Evolutionary conservation across 2,329 filamentous ascomycete species (phyloP).

Genomic region (Ophiostoma tasmaniense): DNA sequence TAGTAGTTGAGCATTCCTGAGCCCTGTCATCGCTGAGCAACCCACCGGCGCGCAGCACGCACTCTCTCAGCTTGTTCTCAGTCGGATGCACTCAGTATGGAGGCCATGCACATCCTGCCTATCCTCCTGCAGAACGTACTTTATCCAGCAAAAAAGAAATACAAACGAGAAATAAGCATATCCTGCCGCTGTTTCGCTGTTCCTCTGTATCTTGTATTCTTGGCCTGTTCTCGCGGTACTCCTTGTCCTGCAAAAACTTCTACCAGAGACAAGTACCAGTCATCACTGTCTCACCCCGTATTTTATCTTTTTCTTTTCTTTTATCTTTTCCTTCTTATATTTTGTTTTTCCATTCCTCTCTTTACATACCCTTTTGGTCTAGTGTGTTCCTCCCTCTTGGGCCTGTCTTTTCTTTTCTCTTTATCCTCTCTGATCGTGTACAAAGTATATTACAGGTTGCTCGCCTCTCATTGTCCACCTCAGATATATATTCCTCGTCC

Average conservation of each 20-base stretch:
- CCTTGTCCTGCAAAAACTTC: neutral
- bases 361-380: neutral
- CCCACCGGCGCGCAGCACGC: neutral
- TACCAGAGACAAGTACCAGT: neutral
- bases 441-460: no score
- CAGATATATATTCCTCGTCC: neutral
- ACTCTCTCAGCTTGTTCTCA: no score
- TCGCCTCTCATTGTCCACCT: neutral
- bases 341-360: neutral
- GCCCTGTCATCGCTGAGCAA: neutral
- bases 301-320: neutral
- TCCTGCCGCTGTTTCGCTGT: neutral
- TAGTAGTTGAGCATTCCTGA: neutral
- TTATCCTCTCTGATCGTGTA: neutral
- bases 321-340: neutral
- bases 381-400: constrained; percentile 1
- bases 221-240: neutral
- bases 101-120: no score
- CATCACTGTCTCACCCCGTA: constrained; percentile 1
- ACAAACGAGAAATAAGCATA: neutral
- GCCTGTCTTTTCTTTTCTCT: neutral
- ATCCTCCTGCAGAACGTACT: no score
- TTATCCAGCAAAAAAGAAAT: neutral
- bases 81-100: no score
- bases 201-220: neutral